Percentiles rank a stretch among this genome's conserved stretches.
phyloP scores from a whole-genome alignment of 768 basidiomycete genomes.

The Leccinum ochraceum region DNA sequence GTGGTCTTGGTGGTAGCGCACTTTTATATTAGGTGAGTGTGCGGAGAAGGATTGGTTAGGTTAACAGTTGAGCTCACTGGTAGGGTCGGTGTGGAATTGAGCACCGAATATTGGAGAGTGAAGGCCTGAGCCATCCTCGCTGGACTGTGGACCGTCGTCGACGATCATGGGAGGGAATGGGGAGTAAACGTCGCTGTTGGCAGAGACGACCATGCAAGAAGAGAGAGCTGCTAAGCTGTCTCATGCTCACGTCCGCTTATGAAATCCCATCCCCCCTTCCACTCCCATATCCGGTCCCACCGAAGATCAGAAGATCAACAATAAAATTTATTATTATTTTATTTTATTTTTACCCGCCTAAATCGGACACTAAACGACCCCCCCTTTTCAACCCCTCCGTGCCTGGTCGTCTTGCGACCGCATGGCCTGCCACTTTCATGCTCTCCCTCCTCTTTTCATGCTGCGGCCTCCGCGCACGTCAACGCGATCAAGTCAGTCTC shows the following conservation, averaged over 20 bases:
- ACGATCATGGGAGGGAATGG: constrained; percentile 55
- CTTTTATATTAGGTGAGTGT: constrained; percentile 61
- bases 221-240: constrained; percentile 27
- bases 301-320: constrained; percentile 37
- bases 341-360: constrained; percentile 23
- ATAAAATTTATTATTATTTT: neutral
- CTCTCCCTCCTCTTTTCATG: constrained; percentile 30
- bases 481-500: constrained; percentile 21
- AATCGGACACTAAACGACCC: constrained; percentile 26
- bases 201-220: constrained; percentile 56
- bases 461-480: constrained; percentile 28
- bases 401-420: constrained; percentile 31
- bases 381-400: constrained; percentile 27
- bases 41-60: constrained; percentile 49
- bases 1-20: constrained; percentile 58
- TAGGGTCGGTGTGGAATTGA: constrained; percentile 48
- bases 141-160: constrained; percentile 70
- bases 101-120: constrained; percentile 69
- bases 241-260: constrained; percentile 46
- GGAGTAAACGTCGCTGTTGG: constrained; percentile 55
- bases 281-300: constrained; percentile 27
- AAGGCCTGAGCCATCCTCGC: constrained; percentile 74
- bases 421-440: constrained; percentile 25
- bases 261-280: constrained; percentile 29
- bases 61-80: constrained; percentile 35